Evolutionary conservation across 1,139 yeast genomes (phyloP).

Genomic region (Kodamaea plutei): DNA sequence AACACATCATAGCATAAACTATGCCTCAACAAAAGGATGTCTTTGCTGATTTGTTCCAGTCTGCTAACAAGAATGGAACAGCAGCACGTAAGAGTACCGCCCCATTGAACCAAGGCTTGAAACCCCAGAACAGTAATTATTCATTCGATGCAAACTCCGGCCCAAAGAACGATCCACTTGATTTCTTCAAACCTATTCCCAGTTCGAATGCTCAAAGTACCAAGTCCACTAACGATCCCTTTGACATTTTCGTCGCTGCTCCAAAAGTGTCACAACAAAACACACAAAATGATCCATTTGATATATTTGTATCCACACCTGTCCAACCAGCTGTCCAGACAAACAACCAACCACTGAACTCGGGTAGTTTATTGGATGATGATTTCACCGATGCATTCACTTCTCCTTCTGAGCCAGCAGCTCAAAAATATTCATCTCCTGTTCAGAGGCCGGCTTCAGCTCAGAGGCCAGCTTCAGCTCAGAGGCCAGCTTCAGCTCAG

Average conservation of each 20-base stretch:
- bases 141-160: conserved; percentile 8
- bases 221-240: background rate
- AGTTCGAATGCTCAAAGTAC: conserved; percentile 2
- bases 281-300: conserved; percentile 17
- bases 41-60: conserved; percentile 43
- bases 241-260: conserved; percentile 2
- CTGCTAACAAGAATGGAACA: conserved; percentile 20
- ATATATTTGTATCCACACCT: too few species aligned
- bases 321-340: conserved; percentile 3
- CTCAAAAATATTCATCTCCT: background rate
- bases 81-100: conserved; percentile 3
- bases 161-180: conserved; percentile 19
- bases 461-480: background rate
- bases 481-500: background rate
- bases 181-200: conserved; percentile 5
- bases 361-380: conserved; percentile 30
- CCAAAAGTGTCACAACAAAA: conserved; percentile 1
- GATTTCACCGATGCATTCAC: conserved; percentile 40
- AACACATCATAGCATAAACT: background rate
- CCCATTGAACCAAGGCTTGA: conserved; percentile 7
- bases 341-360: background rate
- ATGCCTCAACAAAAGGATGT: conserved; percentile 44
- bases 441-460: background rate
- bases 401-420: background rate
- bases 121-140: too few species aligned